These are phyloP conservation scores for Fusarium heterosporum DNA, from an alignment of 2,329 filamentous ascomycete species.

Conservation along the genomic window DNA sequence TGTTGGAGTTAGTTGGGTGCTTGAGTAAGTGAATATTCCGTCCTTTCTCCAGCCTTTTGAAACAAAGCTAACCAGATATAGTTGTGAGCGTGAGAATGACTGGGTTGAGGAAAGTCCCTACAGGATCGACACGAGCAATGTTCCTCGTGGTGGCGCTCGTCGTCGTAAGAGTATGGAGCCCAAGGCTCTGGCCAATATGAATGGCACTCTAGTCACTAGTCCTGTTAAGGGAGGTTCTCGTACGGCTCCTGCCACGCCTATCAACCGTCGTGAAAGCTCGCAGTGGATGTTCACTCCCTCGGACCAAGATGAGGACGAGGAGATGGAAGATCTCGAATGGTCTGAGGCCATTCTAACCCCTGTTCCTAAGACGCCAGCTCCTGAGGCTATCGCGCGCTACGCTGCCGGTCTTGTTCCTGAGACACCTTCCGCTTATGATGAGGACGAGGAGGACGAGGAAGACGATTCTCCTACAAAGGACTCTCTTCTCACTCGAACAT, in stretches of 20 bases:
- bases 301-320: slow-evolving; percentile 55
- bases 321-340: slow-evolving; percentile 57
- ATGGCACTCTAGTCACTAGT: slow-evolving; percentile 69
- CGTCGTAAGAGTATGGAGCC: slow-evolving; percentile 87
- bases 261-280: slow-evolving; percentile 65
- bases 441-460: slow-evolving; percentile 44
- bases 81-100: slow-evolving; percentile 79
- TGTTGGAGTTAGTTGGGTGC: slow-evolving; percentile 88
- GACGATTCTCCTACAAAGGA: slow-evolving; percentile 51
- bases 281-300: slow-evolving; percentile 68
- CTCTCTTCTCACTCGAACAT: slow-evolving; percentile 63
- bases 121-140: slow-evolving; percentile 72
- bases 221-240: slow-evolving; percentile 52
- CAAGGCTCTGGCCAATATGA: slow-evolving; percentile 74
- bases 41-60: neutral
- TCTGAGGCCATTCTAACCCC: slow-evolving; percentile 63
- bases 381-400: slow-evolving; percentile 65
- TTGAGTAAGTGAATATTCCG: slow-evolving; percentile 73
- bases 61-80: slow-evolving; percentile 53
- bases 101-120: slow-evolving; percentile 82
- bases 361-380: slow-evolving; percentile 68
- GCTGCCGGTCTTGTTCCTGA: slow-evolving; percentile 62
- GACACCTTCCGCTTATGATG: slow-evolving; percentile 55
- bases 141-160: slow-evolving; percentile 77
- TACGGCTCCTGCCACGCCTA: slow-evolving; percentile 60